Base-by-base conservation (phyloP, 2,329 filamentous ascomycete genomes). In the Xylaria sp. region DNA sequence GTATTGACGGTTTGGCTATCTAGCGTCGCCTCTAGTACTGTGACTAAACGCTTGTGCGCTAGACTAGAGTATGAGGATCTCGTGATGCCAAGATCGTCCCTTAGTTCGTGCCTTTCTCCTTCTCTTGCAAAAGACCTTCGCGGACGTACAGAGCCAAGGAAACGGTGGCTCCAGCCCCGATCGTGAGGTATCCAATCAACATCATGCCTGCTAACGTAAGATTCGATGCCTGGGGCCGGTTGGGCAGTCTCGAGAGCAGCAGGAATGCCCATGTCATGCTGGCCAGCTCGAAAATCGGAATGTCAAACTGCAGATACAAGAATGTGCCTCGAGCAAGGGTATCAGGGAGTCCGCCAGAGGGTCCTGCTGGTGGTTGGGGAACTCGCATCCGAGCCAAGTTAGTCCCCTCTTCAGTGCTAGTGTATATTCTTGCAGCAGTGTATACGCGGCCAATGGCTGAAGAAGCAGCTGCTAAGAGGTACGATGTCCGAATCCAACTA, bases 281-380 rank as follows among this genome's bases (percentile, higher is more conserved):
- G 51, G 75, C 70, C 15, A 74, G 23, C 20, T 70, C 65, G 46
- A 76, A 76, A 64, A 77, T 77, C 44, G 75, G 71, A 7, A 74
- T 37, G 65, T 78, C 76, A 54, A 74, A 76, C 67, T 78, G 76
- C 13, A 78, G 72, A 50, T 74, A 78, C 13, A 78, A 68, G 65
- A 75, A 76, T 18, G 76, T 68, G 1, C 75, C 73, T 3, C 68
- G 63, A 1, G 69, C 70, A 18, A 76, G 60, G n/a, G 66, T 51
- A 54, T 74, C 66, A 13, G 67, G 55, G 13, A 68, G 13, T 34
- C 67, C 68, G 15, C 72, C 70, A 41, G 65, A 37, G 46, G 73
- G 73, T 0, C 75, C 74, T 3, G 60, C 63, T 39, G 58, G 66
- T 7, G 66, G 63, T 39, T 60, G 64, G 13, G 74, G 74, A 18